Evolutionary conservation across 352 stramenopile species (phyloP), one percentile per base, ranked within the genome.

Genomic region (Peronospora tabacina): DNA sequence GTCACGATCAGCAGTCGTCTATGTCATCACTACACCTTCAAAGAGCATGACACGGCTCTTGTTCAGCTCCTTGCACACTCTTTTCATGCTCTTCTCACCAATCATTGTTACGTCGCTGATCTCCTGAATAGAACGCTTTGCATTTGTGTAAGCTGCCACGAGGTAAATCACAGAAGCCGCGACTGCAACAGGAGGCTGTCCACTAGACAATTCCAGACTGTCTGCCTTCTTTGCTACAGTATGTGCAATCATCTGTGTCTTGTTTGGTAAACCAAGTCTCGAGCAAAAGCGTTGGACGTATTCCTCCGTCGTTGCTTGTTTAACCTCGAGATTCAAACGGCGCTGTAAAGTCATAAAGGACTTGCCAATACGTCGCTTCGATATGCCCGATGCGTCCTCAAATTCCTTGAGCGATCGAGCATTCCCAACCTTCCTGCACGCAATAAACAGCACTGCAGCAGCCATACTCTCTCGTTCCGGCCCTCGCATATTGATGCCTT

Each of bases 11-110:
- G 40, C 39, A 38, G 32, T 51, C 40, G 33, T 67, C 63, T 75
- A 82, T 32, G 63, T 75, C 51, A 76, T 71, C 48, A 83, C 44
- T 41, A 89, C 72, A 43, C 78, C 78, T 63, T 85, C 79, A 55
- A 90, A 90, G 4, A 90, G 62, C 49, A 82, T 63, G 19, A 87
- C 55, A 33, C 78, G 78, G 38, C 77, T 90, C 71, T 90, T 87
- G 68, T 88, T 87, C 13, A 90, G 63, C 54, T 88, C 76, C 71
- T 90, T 90, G 75, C 76, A 88, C 41, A 90, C 80, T 39, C 74
- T 61, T 58, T 90, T 90, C 65, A 90, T 77, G 58, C 80, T 87
- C 62, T 88, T 90, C 43, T 82, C 76, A 51, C 63, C 73, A 42
- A 90, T 86, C 66, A 85, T 86, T 35, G 80, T 85, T 29, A 87